phyloP scores from a whole-genome alignment of 73 alveolate species.

The Effrenium voratum region DNA sequence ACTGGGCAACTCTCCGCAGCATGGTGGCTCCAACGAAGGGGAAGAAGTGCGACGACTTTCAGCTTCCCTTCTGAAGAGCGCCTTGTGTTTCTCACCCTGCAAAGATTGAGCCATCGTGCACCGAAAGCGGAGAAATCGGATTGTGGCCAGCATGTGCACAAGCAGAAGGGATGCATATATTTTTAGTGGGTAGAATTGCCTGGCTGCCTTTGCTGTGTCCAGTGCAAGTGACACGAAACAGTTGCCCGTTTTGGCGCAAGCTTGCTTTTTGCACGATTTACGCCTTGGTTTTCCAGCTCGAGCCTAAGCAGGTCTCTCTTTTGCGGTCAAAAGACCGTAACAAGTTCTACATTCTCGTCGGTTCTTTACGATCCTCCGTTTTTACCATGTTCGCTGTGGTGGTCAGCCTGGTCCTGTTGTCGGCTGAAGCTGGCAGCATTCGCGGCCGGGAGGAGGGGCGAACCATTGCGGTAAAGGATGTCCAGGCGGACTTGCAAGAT shows the following conservation, averaged over 20 bases:
- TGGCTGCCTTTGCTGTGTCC: no score
- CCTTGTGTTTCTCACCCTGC: no score
- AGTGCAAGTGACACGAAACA: background rate
- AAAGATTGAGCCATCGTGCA: no score
- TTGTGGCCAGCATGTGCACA: no score
- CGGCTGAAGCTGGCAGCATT: conserved; percentile 10
- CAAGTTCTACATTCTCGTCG: conserved; percentile 25
- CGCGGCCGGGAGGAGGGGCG: conserved; percentile 40
- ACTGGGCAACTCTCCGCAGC: conserved; percentile 21
- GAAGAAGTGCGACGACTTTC: background rate
- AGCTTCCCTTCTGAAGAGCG: conserved; percentile 29
- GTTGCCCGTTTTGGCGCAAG: background rate
- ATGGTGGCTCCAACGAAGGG: background rate
- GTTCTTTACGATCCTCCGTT: background rate
- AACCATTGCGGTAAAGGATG: conserved; percentile 46
- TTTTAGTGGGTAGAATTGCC: no score
- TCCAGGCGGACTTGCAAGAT: conserved; percentile 56
- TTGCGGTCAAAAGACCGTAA: background rate
- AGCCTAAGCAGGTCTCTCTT: conserved; percentile 18
- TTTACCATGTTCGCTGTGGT: background rate
- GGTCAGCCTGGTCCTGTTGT: no score
- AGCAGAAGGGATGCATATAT: no score
- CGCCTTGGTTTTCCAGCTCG: conserved; percentile 19
- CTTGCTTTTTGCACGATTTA: background rate
- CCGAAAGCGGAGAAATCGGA: no score